These are phyloP conservation scores for Teratosphaeria gauchensis DNA, from an alignment of 2,329 filamentous ascomycete genomes.

Conservation along the genomic window DNA sequence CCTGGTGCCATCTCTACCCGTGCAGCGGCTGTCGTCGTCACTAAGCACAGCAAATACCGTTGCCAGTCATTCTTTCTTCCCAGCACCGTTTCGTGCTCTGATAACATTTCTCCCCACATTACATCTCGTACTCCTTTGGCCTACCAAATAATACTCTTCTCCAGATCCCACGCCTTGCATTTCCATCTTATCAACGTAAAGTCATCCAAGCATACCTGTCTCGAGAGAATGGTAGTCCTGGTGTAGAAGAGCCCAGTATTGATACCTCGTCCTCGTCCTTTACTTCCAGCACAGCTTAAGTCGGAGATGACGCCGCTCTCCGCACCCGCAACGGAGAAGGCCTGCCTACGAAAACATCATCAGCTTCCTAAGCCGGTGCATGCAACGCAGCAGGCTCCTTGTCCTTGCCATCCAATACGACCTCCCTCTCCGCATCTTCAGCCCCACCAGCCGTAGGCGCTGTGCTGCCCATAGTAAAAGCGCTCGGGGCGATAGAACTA, in stretches of 20 bases:
- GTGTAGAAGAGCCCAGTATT: neutral
- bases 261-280: neutral
- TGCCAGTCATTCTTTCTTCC: neutral
- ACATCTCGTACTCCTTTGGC: neutral
- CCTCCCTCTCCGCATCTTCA: neutral
- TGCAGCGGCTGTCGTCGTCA: too few relatives aligned
- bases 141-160: neutral
- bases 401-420: slow-evolving; percentile 1
- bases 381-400: neutral
- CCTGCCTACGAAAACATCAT: neutral
- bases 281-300: neutral
- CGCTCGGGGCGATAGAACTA: neutral
- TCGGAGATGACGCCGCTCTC: neutral
- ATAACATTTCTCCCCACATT: neutral
- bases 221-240: neutral
- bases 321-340: neutral
- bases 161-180: neutral
- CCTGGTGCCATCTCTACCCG: neutral
- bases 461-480: neutral
- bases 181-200: neutral
- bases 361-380: neutral
- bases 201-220: neutral
- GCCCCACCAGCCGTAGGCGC: neutral
- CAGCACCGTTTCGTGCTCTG: neutral
- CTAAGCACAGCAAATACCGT: neutral